phyloP scores from a whole-genome alignment of 2,329 filamentous ascomycete genomes.

The Penicillium sp. region DNA sequence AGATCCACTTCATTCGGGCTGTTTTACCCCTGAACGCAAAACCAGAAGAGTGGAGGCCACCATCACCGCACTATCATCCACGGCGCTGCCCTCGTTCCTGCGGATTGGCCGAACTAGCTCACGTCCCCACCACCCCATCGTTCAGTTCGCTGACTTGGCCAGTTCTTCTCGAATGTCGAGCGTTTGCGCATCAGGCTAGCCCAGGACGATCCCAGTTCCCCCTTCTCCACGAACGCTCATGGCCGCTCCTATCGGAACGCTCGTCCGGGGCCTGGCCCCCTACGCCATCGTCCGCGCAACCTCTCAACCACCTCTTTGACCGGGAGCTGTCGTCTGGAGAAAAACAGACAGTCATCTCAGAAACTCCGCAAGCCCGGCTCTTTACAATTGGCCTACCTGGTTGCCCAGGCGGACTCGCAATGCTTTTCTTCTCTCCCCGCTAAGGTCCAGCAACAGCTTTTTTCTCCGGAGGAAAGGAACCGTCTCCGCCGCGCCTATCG shows the following conservation, averaged over 20 bases:
- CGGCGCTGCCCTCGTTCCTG: not conserved
- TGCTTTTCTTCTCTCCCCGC: constrained; percentile 71
- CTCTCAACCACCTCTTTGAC: not conserved
- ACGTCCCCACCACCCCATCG: constrained; percentile 8
- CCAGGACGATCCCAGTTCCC: constrained; percentile 27
- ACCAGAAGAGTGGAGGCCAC: constrained; percentile 7
- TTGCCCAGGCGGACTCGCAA: constrained; percentile 58
- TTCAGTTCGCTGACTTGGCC: constrained; percentile 20
- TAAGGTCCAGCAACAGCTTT: constrained; percentile 68
- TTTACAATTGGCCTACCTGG: constrained; percentile 37
- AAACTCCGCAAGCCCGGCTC: constrained; percentile 38
- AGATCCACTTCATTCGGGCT: not conserved
- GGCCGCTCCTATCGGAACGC: constrained; percentile 18
- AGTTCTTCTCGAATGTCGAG: constrained; percentile 45
- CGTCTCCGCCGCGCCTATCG: constrained; percentile 54
- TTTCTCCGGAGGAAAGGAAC: constrained; percentile 69
- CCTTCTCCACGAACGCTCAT: constrained; percentile 21
- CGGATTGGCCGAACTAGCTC: constrained; percentile 10
- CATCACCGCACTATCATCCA: constrained; percentile 10
- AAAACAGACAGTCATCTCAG: constrained; percentile 14
- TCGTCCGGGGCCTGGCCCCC: constrained; percentile 14
- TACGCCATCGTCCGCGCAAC: constrained; percentile 19
- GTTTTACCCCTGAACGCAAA: not conserved
- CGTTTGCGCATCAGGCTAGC: constrained; percentile 37
- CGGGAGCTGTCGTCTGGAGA: constrained; percentile 17